Conservation (phyloP, 176 grass and related monocot species). For the Tuctoria greenei region DNA sequence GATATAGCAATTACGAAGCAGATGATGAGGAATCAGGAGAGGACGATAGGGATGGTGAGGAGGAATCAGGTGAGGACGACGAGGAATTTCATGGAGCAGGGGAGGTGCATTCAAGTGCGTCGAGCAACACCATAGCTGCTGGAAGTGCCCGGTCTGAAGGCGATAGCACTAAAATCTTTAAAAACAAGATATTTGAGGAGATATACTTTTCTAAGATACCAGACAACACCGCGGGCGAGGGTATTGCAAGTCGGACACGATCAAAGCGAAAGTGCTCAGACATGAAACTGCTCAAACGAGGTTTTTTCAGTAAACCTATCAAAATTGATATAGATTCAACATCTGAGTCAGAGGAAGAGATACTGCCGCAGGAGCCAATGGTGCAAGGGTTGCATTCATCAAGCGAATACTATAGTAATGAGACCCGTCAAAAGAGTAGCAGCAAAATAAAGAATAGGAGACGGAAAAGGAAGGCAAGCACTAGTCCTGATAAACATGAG, state of each 20-base stretch:
- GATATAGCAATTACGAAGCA: neutral
- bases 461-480: neutral
- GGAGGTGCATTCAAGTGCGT: neutral
- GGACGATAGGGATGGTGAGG: neutral
- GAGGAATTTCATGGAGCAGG: neutral
- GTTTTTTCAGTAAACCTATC: conserved; percentile 16
- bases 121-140: conserved; percentile 18
- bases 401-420: neutral
- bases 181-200: conserved; percentile 32
- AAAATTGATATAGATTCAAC: conserved; percentile 29
- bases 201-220: neutral
- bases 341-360: conserved; percentile 38
- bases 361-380: neutral
- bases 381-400: neutral
- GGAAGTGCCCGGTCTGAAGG: neutral
- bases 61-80: neutral
- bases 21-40: neutral
- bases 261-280: conserved; percentile 28
- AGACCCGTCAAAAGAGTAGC: neutral
- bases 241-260: conserved; percentile 17
- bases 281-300: conserved; percentile 32
- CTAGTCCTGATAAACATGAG: neutral
- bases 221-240: neutral
- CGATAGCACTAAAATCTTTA: neutral
- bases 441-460: neutral